Percentiles rank a stretch among this genome's conserved stretches.
phyloP scores from a whole-genome alignment of 2,329 filamentous ascomycete genomes.

The Pestalotiopsis sp. region DNA sequence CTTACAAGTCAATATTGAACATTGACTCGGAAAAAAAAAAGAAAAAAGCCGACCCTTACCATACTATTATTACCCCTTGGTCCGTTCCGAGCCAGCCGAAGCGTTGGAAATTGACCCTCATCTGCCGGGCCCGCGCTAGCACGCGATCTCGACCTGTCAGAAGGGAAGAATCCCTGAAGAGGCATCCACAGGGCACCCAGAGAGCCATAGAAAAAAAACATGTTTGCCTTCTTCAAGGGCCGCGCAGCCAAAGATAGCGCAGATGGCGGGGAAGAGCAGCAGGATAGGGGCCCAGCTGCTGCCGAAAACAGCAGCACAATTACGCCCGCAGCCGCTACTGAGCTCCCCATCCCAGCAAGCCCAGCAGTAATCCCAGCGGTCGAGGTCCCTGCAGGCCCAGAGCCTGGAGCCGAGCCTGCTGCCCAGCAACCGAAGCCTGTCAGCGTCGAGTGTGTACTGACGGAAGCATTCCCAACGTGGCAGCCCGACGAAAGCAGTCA shows the following conservation, averaged over 20 bases:
- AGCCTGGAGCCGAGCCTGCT: not conserved
- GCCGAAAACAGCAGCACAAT: not conserved
- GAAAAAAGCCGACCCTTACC: not conserved
- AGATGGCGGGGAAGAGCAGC: slow-evolving; percentile 6
- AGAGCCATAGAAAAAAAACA: not conserved
- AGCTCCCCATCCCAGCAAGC: not conserved
- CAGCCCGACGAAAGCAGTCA: slow-evolving; percentile 5
- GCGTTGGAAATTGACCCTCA: slow-evolving; percentile 3
- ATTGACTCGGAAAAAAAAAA: not conserved
- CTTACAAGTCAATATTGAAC: not conserved
- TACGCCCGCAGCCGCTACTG: not conserved
- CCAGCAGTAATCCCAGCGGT: not conserved
- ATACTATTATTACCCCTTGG: not conserved
- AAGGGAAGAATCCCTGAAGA: not conserved
- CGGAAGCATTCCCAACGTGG: slow-evolving; percentile 22
- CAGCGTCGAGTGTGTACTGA: slow-evolving; percentile 21
- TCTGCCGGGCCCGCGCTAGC: slow-evolving; percentile 5
- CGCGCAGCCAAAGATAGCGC: slow-evolving; percentile 1
- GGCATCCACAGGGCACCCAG: not conserved
- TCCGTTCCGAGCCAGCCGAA: not conserved
- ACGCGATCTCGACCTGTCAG: slow-evolving; percentile 6
- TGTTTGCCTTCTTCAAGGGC: slow-evolving; percentile 11
- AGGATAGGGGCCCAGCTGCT: slow-evolving; percentile 3
- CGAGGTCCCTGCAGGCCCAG: not conserved
- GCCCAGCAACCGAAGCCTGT: slow-evolving; percentile 10